Conservation (phyloP, 108 stramenopile genomes). For the Pseudonitzschia delicatissima region DNA sequence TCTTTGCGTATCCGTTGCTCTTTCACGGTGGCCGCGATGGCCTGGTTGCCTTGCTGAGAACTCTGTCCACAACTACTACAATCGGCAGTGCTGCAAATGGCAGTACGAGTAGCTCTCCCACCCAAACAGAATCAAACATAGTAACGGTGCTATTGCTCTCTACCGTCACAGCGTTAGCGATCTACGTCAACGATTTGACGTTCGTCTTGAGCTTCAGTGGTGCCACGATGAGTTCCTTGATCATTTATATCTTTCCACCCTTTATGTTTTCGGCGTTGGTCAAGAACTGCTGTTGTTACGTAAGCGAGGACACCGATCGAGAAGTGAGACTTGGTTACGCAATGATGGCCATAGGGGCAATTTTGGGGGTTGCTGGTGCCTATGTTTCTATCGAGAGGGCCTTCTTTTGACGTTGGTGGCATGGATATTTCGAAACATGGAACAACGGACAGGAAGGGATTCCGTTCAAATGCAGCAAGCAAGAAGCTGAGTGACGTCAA, state of each 20-base stretch:
- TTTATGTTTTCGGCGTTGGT: constrained; percentile 55
- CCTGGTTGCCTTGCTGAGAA: constrained; percentile 51
- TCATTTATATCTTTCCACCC: constrained; percentile 84
- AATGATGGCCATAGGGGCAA: constrained; percentile 28
- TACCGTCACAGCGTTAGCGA: constrained; percentile 41
- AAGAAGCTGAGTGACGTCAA: no score
- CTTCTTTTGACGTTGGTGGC: background rate
- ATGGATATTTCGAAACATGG: no score
- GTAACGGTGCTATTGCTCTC: background rate
- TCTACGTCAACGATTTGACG: constrained; percentile 50
- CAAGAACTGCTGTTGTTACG: constrained; percentile 5
- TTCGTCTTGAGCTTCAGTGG: constrained; percentile 76
- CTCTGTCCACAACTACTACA: constrained; percentile 53
- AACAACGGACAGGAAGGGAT: no score
- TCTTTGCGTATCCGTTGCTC: constrained; percentile 83
- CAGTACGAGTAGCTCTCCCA: no score
- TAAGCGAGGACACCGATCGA: constrained; percentile 11
- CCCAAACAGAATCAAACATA: background rate
- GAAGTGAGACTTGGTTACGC: constrained; percentile 15
- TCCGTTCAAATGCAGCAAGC: no score
- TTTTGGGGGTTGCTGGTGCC: constrained; percentile 23
- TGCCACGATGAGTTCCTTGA: constrained; percentile 72
- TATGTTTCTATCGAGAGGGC: constrained; percentile 13
- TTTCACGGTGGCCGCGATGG: constrained; percentile 88
- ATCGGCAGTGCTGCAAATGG: constrained; percentile 87